phyloP scores from a whole-genome alignment of 2,329 filamentous ascomycete genomes.

The Phaeosphaeria sp. region DNA sequence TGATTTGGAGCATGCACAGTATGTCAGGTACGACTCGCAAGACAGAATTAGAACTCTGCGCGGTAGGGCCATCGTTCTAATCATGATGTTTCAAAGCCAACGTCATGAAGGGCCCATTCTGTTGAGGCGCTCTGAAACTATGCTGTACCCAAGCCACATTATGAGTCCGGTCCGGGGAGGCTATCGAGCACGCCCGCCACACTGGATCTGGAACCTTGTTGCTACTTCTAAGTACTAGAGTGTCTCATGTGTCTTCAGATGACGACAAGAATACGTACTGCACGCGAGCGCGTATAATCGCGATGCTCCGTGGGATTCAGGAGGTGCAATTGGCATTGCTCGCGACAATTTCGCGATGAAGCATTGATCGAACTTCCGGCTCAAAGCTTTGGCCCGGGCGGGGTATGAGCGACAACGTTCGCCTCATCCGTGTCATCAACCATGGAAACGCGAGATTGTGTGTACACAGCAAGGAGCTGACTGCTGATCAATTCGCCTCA shows the following conservation, averaged over 20 bases:
- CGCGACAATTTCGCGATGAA: slow-evolving; percentile 25
- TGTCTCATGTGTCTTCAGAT: slow-evolving; percentile 3
- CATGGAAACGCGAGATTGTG: slow-evolving; percentile 21
- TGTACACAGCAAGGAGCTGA: slow-evolving; percentile 17
- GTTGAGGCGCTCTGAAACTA: slow-evolving; percentile 9
- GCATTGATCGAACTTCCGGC: slow-evolving; percentile 25
- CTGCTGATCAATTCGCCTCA: slow-evolving; percentile 11
- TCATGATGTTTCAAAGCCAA: slow-evolving; percentile 12
- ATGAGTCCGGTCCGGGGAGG: neutral
- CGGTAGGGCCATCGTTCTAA: slow-evolving; percentile 8
- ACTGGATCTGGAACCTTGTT: neutral
- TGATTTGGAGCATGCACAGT: neutral
- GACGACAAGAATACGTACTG: neutral
- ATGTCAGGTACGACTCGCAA: neutral
- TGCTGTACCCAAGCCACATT: neutral
- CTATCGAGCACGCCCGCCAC: neutral
- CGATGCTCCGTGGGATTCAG: slow-evolving; percentile 6
- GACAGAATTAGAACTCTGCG: slow-evolving; percentile 16
- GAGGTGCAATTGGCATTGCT: slow-evolving; percentile 15
- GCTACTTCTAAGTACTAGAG: neutral
- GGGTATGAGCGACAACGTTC: slow-evolving; percentile 17
- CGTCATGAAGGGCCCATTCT: slow-evolving; percentile 16
- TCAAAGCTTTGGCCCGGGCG: slow-evolving; percentile 27
- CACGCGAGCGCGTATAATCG: slow-evolving; percentile 14
- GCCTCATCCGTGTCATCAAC: slow-evolving; percentile 21